These are phyloP conservation scores for Pseudoscleropodium purum DNA, from an alignment of 225 moss, liverwort and hornwort genomes.

Conservation along the genomic window DNA sequence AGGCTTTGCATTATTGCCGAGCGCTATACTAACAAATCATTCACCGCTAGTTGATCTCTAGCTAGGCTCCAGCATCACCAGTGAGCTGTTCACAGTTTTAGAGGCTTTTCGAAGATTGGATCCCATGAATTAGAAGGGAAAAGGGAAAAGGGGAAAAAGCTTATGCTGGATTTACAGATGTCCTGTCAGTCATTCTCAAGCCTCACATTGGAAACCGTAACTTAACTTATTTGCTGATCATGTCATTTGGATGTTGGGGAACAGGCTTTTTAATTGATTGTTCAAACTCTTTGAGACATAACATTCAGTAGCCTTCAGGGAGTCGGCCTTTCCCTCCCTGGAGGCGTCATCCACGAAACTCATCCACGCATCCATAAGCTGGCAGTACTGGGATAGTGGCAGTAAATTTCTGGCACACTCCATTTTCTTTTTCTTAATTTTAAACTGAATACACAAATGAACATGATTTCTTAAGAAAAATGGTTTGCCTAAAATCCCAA, in stretches of 20 bases:
- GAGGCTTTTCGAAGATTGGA: background rate
- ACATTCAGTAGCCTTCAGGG: too few relatives aligned
- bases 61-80: background rate
- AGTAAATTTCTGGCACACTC: too few relatives aligned
- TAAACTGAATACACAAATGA: too few relatives aligned
- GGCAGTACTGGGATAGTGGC: too few relatives aligned
- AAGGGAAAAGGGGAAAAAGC: background rate
- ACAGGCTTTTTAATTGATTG: background rate
- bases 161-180: background rate
- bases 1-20: background rate
- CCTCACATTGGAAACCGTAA: background rate
- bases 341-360: too few relatives aligned
- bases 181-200: background rate
- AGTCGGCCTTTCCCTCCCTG: too few relatives aligned
- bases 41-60: background rate
- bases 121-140: background rate
- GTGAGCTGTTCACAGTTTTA: background rate
- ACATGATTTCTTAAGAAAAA: too few relatives aligned
- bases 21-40: background rate
- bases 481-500: too few relatives aligned
- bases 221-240: background rate
- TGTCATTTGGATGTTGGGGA: background rate
- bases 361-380: too few relatives aligned
- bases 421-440: too few relatives aligned
- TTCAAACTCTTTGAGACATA: too few relatives aligned